Conservation (phyloP, 176 grass and related monocot species). For the Paspalum notatum region DNA sequence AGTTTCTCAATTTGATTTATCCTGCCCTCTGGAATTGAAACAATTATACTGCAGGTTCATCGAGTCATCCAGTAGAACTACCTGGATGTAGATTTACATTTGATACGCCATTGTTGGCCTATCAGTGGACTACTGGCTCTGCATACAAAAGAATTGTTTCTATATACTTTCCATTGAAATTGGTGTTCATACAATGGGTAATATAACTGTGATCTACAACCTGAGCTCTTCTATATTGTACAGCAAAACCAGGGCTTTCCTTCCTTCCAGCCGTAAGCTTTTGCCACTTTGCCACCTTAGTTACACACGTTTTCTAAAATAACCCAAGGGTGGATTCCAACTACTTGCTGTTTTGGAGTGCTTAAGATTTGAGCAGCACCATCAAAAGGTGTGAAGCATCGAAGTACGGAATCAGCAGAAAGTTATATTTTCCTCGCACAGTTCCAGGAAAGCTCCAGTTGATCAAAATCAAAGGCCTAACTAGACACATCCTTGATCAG, state of each 20-base stretch:
- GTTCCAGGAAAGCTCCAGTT: not conserved
- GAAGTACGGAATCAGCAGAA: not conserved
- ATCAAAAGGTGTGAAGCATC: not conserved
- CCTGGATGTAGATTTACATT: not conserved
- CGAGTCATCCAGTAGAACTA: not conserved
- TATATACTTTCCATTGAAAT: constrained; percentile 26
- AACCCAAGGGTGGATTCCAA: not conserved
- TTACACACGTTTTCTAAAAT: not conserved
- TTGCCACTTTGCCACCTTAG: not conserved
- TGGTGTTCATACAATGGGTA: constrained; percentile 24
- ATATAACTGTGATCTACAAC: not conserved
- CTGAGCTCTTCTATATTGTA: constrained; percentile 26
- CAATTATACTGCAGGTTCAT: not conserved
- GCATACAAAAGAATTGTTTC: not conserved
- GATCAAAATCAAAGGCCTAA: constrained; percentile 20
- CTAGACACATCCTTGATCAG: constrained; percentile 94
- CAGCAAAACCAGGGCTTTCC: not conserved
- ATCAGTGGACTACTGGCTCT: not conserved
- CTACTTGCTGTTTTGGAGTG: not conserved
- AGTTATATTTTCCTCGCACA: not conserved
- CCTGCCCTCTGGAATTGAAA: not conserved
- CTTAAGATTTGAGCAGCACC: not conserved
- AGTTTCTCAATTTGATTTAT: not conserved
- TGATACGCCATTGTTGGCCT: not conserved
- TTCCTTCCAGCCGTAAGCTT: constrained; percentile 1